Percentiles rank a stretch among this genome's conserved stretches.
Evolutionary conservation across 495 filamentous ascomycete genomes (phyloP).

Genomic region (Echria macrotheca): DNA sequence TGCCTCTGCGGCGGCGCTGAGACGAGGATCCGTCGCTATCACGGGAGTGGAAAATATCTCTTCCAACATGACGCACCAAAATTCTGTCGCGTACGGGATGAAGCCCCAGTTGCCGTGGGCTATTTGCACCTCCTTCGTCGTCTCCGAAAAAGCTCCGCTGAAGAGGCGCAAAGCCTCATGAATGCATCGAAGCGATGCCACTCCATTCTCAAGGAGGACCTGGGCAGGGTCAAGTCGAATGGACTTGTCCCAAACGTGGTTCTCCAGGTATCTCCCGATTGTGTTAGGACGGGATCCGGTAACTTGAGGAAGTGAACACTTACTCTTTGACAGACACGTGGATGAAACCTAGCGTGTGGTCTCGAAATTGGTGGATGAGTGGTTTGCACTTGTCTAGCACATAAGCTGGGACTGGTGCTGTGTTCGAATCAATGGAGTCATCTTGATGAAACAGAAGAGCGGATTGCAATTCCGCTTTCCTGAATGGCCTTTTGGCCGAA

Average conservation of each 20-base stretch:
- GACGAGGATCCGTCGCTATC: background rate
- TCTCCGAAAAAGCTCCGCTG: background rate
- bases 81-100: constrained; percentile 25
- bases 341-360: constrained; percentile 26
- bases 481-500: constrained; percentile 26
- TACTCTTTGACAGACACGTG: constrained; percentile 32
- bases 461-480: constrained; percentile 25
- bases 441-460: constrained; percentile 23
- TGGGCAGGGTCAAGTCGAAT: background rate
- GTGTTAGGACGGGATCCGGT: too few species aligned
- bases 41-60: background rate
- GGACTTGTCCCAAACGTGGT: constrained; percentile 8
- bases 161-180: constrained; percentile 12
- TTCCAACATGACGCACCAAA: constrained; percentile 12
- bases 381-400: constrained; percentile 29
- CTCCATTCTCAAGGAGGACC: constrained; percentile 11
- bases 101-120: constrained; percentile 24
- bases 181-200: constrained; percentile 18
- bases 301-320: constrained; percentile 1
- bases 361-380: constrained; percentile 22
- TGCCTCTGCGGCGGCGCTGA: background rate
- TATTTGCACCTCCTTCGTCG: constrained; percentile 9
- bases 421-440: background rate
- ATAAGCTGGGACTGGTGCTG: constrained; percentile 15
- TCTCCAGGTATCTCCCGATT: constrained; percentile 21